Evolutionary conservation across 176 grass and related monocot species (phyloP).

Genomic region (Phoenix dactylifera): DNA sequence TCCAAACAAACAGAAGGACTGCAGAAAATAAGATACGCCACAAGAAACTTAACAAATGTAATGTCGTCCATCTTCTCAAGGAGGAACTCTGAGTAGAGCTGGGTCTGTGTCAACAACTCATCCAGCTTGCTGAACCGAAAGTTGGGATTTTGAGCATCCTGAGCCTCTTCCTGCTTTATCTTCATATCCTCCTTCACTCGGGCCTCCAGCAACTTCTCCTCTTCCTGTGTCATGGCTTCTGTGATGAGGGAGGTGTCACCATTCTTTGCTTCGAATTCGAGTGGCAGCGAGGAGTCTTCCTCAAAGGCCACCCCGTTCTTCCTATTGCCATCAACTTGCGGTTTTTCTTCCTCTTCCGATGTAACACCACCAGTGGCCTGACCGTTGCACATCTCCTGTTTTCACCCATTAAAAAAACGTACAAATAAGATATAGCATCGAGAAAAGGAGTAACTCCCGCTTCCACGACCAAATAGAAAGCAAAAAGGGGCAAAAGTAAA

Average conservation of each 20-base stretch:
- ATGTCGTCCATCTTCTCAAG: conserved; percentile 96
- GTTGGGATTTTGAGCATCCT: conserved; percentile 31
- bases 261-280: conserved; percentile 68
- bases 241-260: conserved; percentile 60
- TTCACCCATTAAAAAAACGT: neutral
- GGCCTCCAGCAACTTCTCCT: conserved; percentile 38
- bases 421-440: too few relatives aligned
- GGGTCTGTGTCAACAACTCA: conserved; percentile 74
- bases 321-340: neutral
- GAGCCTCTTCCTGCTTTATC: conserved; percentile 35
- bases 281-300: conserved; percentile 30
- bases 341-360: neutral
- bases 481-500: neutral
- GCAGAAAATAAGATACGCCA: neutral
- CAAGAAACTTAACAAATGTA: conserved; percentile 34
- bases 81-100: conserved; percentile 80
- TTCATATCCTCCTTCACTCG: conserved; percentile 42
- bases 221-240: conserved; percentile 60
- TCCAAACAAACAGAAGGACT: neutral
- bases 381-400: conserved; percentile 33
- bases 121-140: conserved; percentile 72
- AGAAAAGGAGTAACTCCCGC: too few relatives aligned
- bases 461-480: too few relatives aligned
- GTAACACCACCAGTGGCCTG: conserved; percentile 23
- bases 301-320: neutral